Percentiles rank a stretch among this genome's conserved stretches.
phyloP scores from a whole-genome alignment of 202 grass and related monocot species.

The Panicum hallii region DNA sequence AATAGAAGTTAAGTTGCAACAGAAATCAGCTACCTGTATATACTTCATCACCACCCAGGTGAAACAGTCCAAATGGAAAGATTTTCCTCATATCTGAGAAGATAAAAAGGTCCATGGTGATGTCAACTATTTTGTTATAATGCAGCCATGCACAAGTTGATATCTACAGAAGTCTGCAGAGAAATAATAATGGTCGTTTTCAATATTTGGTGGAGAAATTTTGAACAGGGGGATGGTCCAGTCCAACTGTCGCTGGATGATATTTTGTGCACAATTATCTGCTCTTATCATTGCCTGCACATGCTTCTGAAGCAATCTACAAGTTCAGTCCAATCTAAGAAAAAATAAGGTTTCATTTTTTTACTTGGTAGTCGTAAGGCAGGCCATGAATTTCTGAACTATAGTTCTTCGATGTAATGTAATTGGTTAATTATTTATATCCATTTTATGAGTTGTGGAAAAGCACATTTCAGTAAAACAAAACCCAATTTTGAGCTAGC shows the following conservation, averaged over 20 bases:
- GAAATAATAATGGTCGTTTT: slow-evolving; percentile 27
- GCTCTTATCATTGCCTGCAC: not conserved
- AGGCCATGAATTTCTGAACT: not conserved
- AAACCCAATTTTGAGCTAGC: not conserved
- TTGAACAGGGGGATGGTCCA: slow-evolving; percentile 31
- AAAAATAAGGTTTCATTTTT: not conserved
- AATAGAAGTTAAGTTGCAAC: slow-evolving; percentile 10
- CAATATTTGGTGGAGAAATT: slow-evolving; percentile 4
- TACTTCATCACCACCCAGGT: slow-evolving; percentile 99
- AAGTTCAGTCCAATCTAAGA: slow-evolving; percentile 17
- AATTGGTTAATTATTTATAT: slow-evolving; percentile 11
- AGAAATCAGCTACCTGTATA: slow-evolving; percentile 76
- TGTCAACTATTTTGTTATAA: not conserved
- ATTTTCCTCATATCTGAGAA: slow-evolving; percentile 96
- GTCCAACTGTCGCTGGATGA: slow-evolving; percentile 4
- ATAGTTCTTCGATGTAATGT: slow-evolving; percentile 3
- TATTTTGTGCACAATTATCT: slow-evolving; percentile 28
- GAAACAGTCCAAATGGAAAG: slow-evolving; percentile 92
- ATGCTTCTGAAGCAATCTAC: slow-evolving; percentile 14
- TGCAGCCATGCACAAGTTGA: slow-evolving; percentile 10
- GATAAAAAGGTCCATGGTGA: slow-evolving; percentile 18
- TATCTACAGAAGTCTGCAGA: not conserved
- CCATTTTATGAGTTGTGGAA: not conserved
- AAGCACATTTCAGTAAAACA: slow-evolving; percentile 22
- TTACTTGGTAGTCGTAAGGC: not conserved